These are phyloP conservation scores for Atkinsonella hypoxylon DNA, from an alignment of 2,329 filamentous ascomycete genomes.

Conservation along the genomic window DNA sequence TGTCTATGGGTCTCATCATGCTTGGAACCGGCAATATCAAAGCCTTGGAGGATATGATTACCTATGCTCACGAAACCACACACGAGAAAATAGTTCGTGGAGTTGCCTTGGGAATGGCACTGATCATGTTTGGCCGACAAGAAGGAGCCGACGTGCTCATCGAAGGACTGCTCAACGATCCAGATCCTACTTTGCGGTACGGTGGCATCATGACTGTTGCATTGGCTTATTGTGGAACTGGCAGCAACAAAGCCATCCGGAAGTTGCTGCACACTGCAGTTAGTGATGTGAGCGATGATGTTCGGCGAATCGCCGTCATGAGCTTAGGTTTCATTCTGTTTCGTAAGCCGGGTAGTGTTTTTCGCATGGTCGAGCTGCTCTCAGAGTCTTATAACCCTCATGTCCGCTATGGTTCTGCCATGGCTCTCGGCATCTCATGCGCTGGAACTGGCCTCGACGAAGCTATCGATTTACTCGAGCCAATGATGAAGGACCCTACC, in stretches of 20 bases:
- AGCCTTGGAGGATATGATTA: slow-evolving; percentile 91
- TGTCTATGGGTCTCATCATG: slow-evolving; percentile 97
- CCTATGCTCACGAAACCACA: slow-evolving; percentile 93
- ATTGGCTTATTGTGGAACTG: slow-evolving; percentile 90
- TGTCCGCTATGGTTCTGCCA: slow-evolving; percentile 92
- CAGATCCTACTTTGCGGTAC: slow-evolving; percentile 86
- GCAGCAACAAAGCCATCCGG: slow-evolving; percentile 96
- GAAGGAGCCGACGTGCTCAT: slow-evolving; percentile 92
- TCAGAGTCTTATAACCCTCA: slow-evolving; percentile 99
- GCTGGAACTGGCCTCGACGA: slow-evolving; percentile 92
- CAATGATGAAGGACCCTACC: slow-evolving; percentile 98
- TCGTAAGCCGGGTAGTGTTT: slow-evolving; percentile 92
- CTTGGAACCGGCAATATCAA: slow-evolving; percentile 92
- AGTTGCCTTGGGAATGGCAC: slow-evolving; percentile 87
- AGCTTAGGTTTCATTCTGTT: slow-evolving; percentile 97
- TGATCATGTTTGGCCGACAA: slow-evolving; percentile 96
- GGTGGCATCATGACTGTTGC: slow-evolving; percentile 99
- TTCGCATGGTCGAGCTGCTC: slow-evolving; percentile 95
- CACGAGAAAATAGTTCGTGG: slow-evolving; percentile 98
- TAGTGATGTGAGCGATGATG: slow-evolving; percentile 96
- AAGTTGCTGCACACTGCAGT: slow-evolving; percentile 93
- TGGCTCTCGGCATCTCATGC: slow-evolving; percentile 96
- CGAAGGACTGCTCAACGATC: slow-evolving; percentile 82
- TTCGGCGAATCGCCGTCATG: slow-evolving; percentile 92
- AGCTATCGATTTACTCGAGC: slow-evolving; percentile 90